Conservation (phyloP, 495 filamentous ascomycete species). For the Entonaema liquescens region DNA sequence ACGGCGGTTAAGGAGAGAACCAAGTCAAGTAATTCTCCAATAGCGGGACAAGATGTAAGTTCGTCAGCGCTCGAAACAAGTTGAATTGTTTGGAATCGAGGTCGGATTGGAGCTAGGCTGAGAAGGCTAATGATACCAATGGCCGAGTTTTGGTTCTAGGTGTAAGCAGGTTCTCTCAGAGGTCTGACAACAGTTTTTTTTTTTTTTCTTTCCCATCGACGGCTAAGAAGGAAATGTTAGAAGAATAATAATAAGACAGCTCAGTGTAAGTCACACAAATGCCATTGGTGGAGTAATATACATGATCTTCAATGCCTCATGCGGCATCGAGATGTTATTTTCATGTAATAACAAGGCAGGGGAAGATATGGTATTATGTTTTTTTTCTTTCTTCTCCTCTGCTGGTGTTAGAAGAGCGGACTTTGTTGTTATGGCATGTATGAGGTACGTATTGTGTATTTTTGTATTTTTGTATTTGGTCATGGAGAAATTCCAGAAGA, state of each 20-base stretch:
- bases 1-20: conserved; percentile 11
- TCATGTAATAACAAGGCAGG: conserved; percentile 8
- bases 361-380: not conserved
- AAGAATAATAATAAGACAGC: not conserved
- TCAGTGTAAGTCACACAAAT: conserved; percentile 30
- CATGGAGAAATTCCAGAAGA: conserved; percentile 29
- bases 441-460: not conserved
- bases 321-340: conserved; percentile 36
- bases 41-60: conserved; percentile 2
- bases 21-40: conserved; percentile 7
- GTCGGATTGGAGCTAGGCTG: conserved; percentile 9
- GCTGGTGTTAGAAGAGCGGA: not conserved
- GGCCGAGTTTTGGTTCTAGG: conserved; percentile 15
- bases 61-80: not conserved
- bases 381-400: too few relatives aligned
- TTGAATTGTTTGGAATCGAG: conserved; percentile 8
- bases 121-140: conserved; percentile 17
- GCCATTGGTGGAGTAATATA: conserved; percentile 42
- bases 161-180: conserved; percentile 35
- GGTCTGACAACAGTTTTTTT: conserved; percentile 14
- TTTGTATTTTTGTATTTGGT: conserved; percentile 2
- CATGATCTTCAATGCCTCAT: conserved; percentile 41
- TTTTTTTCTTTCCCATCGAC: conserved; percentile 17
- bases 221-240: conserved; percentile 1
- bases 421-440: not conserved